Evolutionary conservation across 2,329 filamentous ascomycete species (phyloP).

Genomic region (Penicillium sumatraense): DNA sequence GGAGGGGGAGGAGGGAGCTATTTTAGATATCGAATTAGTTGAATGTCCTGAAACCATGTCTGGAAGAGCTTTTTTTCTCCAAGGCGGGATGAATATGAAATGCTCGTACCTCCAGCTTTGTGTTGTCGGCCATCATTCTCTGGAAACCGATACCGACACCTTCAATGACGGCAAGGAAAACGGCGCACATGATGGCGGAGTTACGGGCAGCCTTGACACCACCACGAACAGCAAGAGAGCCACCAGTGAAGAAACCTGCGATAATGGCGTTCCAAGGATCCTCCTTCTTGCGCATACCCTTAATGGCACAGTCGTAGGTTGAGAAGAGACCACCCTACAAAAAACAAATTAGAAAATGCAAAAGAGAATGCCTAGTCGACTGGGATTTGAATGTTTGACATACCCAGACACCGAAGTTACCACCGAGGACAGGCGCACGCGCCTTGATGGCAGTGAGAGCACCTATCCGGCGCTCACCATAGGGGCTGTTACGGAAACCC

Average conservation of each 20-base stretch:
- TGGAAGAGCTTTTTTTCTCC: neutral
- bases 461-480: conserved; percentile 94
- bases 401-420: conserved; percentile 90
- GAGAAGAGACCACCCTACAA: conserved; percentile 83
- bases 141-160: conserved; percentile 96
- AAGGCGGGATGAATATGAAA: too few relatives aligned
- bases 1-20: conserved; percentile 44
- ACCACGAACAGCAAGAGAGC: conserved; percentile 86
- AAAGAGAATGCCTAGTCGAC: neutral
- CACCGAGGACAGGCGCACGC: conserved; percentile 90
- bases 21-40: conserved; percentile 9
- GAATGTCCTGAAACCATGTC: conserved; percentile 10
- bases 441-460: conserved; percentile 97
- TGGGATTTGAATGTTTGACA: neutral
- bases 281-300: conserved; percentile 93
- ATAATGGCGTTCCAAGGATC: conserved; percentile 98
- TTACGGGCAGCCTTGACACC: conserved; percentile 91
- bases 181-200: conserved; percentile 93
- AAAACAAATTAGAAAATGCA: neutral
- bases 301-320: conserved; percentile 92
- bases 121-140: conserved; percentile 89
- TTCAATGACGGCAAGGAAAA: conserved; percentile 93
- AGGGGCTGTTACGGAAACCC: conserved; percentile 85
- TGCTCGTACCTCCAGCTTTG: conserved; percentile 72
- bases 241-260: conserved; percentile 95